Evolutionary conservation across 2,329 filamentous ascomycete genomes (phyloP), one percentile per base, ranked within the genome.

Genomic region (Penicillium sp.): DNA sequence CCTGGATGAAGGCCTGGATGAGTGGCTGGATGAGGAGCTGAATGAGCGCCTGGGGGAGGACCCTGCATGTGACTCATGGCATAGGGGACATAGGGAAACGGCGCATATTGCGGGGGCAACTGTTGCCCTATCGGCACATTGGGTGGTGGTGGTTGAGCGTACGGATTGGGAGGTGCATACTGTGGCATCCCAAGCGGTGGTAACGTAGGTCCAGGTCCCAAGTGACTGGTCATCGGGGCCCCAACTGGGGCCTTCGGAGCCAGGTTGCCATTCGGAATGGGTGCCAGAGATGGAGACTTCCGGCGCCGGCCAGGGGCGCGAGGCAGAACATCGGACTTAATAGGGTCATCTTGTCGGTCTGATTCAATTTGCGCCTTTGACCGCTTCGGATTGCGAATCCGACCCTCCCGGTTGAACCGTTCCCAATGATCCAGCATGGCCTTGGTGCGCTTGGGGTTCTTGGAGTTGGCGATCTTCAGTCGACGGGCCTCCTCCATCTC

Each of bases 361-460:
- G 72, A 70, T 63, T 76, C 75, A 25, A 77, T 76, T 58, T 77
- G 73, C 9, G 73, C 74, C 57, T 76, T 77, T 29, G 75, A 75
- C 7, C 75, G 71, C 58, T 77, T 77, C 27, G 75, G 75, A 49
- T 76, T 76, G 31, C 75, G 70, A 20, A 71, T 74, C n/a, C 74
- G 71, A 27, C 75, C 75, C 61, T 75, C 74, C 12, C 67, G 64
- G 51, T 76, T 76, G 65, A 77, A 77, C 23, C 74, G 72, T 20
- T 68, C 72, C 75, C 75, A 77, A 59, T 77, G 75, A 55, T 76
- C 73, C 25, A 77, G 68, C 75, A 77, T 77, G 42, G 75, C 75
- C 59, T 76, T 73, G 8, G 75, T 77, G 26, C 75, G 69, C 54
- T 75, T 75, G 5, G 75, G 75, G 47, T 77, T 77, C 62, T 77